Base-by-base conservation (phyloP, 805 yeast genomes). In the Hanseniaspora lachancei region DNA sequence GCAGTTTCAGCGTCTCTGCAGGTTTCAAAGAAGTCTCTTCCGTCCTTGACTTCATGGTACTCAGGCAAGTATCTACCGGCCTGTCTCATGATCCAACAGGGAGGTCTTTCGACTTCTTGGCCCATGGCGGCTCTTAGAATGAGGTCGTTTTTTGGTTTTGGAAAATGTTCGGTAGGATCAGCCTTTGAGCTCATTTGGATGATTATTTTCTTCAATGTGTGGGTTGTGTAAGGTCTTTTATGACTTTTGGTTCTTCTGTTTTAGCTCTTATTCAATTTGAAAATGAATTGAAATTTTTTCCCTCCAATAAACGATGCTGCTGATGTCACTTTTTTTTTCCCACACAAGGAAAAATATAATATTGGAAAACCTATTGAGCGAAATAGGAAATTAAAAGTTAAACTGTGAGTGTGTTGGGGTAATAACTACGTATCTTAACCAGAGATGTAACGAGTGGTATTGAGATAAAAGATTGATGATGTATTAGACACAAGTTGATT, bases 71-170 rank as follows among this genome's bases (percentile, higher is more conserved):
- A 89, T 59, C 97, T 77, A 20, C 97, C 97, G n/a, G 97, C 97
- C 73, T 89, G 97, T 70, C 97, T 80, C 97, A 89, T 89, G 62
- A 89, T 84, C 97, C 97, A 93, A 58, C 93, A 81, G 20, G 98
- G 98, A 2, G 98, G 97, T 67, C 98, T 81, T 70, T 93, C 97
- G 42, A 91, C 97, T 58, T 72, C 72, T 66, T 91, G 95, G 52
- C 84, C 97, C 60, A 76, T 76, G 12, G 97, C 97, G 3, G 97
- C 96, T 63, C 98, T 76, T 60, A 93, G 73, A 39, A 93, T 84
- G 64, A 91, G 75, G 66, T 93, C 98, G 71, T 93, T 93, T 70
- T 89, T 79, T 67, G 89, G 73, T 16, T 82, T 79, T 18, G 96
- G 82, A 68, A 89, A 89, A 55, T 70, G 71, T 8, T 58, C 57